A percentile compares a stretch with the other conserved stretches of the same genome.
phyloP scores from a whole-genome alignment of 768 basidiomycete species.

The Tulasnella sp. region DNA sequence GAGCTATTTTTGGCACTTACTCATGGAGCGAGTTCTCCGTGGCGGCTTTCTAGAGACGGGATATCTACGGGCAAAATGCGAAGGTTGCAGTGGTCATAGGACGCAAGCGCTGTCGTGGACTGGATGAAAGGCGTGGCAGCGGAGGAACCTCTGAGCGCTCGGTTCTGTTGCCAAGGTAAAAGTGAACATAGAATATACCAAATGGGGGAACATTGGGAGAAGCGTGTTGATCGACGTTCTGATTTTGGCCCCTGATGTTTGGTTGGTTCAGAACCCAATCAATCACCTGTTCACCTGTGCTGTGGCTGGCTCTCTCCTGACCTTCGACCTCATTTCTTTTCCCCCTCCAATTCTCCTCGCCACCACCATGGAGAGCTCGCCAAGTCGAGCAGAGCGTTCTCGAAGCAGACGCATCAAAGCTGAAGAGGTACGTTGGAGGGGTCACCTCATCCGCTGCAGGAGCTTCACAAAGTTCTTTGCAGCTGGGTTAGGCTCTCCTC shows the following conservation, averaged over 20 bases:
- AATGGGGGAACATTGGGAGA: not conserved
- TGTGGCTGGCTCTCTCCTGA: not conserved
- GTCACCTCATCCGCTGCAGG: not conserved
- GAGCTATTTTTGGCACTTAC: not conserved
- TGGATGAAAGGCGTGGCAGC: not conserved
- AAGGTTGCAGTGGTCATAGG: not conserved
- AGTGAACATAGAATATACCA: not conserved
- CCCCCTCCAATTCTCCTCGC: not conserved
- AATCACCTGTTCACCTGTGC: not conserved
- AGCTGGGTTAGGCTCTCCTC: not conserved
- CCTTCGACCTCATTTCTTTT: not conserved
- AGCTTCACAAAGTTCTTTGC: not conserved
- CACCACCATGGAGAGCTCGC: not conserved
- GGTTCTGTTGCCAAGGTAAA: not conserved
- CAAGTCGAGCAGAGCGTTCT: not conserved
- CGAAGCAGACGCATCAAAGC: not conserved
- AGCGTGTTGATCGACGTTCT: not conserved
- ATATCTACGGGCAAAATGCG: not conserved
- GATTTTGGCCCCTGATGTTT: not conserved
- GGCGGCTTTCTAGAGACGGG: not conserved
- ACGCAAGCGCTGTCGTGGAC: not conserved
- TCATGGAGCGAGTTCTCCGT: not conserved
- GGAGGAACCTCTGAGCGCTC: not conserved
- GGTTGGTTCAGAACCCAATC: not conserved
- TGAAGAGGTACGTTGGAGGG: not conserved